A percentile compares a stretch with the other conserved stretches of the same genome.
These are phyloP conservation scores for Neonectria sp. DNA, from an alignment of 2,329 filamentous ascomycete genomes.

Conservation along the genomic window DNA sequence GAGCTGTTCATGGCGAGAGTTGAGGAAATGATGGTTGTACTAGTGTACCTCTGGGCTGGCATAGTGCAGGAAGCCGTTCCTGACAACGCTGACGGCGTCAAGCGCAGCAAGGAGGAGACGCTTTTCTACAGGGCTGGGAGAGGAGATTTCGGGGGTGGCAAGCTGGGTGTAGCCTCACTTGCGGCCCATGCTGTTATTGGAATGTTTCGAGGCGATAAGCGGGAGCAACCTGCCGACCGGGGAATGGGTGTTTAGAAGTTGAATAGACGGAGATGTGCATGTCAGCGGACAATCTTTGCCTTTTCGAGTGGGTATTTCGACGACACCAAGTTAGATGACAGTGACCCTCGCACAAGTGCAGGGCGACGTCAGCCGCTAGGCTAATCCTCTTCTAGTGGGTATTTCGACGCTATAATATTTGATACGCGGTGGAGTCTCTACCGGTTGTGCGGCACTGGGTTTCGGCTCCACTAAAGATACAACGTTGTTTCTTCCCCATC, in stretches of 20 bases:
- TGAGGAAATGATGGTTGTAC: conserved; percentile 12
- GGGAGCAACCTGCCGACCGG: not conserved
- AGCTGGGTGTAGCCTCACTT: conserved; percentile 12
- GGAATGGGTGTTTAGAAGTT: not conserved
- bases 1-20: conserved; percentile 19
- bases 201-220: conserved; percentile 4
- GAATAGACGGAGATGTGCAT: not conserved
- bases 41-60: conserved; percentile 15
- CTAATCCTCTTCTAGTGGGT: conserved; percentile 20
- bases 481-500: not conserved
- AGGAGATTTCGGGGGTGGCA: conserved; percentile 19
- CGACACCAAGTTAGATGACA: not conserved
- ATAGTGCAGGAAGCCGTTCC: conserved; percentile 9
- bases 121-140: conserved; percentile 3
- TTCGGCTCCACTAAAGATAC: not conserved
- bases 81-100: not conserved
- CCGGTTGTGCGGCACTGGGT: conserved; percentile 18
- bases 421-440: not conserved
- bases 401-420: conserved; percentile 7
- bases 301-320: not conserved
- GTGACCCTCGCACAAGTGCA: too few relatives aligned
- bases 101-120: not conserved
- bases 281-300: not conserved
- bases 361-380: not conserved
- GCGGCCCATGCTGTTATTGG: conserved; percentile 1